These are phyloP conservation scores for Trichoderma pleuroti DNA, from an alignment of 2,329 filamentous ascomycete species.

Conservation along the genomic window DNA sequence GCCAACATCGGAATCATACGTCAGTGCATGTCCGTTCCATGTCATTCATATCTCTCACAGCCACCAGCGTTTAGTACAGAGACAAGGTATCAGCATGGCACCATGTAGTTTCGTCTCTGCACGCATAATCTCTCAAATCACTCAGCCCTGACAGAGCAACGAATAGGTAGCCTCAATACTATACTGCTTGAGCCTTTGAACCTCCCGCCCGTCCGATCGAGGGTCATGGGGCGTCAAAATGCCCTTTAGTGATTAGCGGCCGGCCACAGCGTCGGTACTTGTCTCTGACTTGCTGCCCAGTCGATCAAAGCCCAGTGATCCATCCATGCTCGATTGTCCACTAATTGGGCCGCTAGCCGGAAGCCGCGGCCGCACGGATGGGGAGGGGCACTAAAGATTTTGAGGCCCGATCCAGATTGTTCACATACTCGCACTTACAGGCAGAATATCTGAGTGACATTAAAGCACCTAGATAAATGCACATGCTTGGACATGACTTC, in stretches of 20 bases:
- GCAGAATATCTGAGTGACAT: not conserved
- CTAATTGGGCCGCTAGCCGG: constrained; percentile 7
- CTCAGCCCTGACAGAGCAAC: not conserved
- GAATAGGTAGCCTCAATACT: too few relatives aligned
- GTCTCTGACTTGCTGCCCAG: not conserved
- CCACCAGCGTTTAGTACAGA: not conserved
- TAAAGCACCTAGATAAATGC: not conserved
- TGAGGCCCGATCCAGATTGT: not conserved
- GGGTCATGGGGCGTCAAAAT: constrained; percentile 14
- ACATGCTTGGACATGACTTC: not conserved
- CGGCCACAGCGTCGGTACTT: constrained; percentile 6
- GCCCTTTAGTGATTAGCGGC: constrained; percentile 5
- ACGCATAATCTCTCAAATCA: not conserved
- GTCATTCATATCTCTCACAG: not conserved
- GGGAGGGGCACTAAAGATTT: not conserved
- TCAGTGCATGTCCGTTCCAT: not conserved
- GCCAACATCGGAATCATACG: not conserved
- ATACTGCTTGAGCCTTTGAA: not conserved
- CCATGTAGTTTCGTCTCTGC: not conserved
- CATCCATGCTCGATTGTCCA: not conserved
- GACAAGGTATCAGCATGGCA: not conserved
- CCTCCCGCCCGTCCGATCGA: not conserved
- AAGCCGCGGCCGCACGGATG: constrained; percentile 7
- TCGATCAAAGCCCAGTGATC: not conserved
- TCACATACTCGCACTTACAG: too few relatives aligned